phyloP scores from a whole-genome alignment of 345 rosid genomes.

The Ceriops tagal region DNA sequence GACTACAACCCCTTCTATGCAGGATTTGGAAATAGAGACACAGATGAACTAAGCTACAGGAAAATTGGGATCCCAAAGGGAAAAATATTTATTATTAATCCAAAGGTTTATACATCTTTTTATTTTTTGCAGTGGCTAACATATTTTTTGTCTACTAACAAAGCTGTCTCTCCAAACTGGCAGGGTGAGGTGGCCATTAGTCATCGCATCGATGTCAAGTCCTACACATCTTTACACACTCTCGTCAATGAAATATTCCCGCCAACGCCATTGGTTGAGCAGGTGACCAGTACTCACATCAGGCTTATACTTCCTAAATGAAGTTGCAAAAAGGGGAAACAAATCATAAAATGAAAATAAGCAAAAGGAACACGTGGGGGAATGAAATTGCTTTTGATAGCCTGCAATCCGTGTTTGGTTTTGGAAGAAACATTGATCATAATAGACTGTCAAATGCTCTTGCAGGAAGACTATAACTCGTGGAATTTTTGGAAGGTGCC shows the following conservation, averaged over 20 bases:
- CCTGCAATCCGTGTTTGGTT: not conserved
- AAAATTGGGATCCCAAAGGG: slow-evolving; percentile 94
- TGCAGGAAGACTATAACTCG: slow-evolving; percentile 80
- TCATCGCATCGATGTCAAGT: slow-evolving; percentile 63
- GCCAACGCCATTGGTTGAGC: slow-evolving; percentile 71
- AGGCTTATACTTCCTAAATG: not conserved
- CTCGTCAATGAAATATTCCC: slow-evolving; percentile 94
- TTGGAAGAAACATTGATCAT: no score
- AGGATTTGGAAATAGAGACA: slow-evolving; percentile 90
- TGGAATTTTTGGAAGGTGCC: slow-evolving; percentile 90
- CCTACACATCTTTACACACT: slow-evolving; percentile 83
- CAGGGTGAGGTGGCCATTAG: slow-evolving; percentile 95
- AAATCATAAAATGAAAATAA: not conserved
- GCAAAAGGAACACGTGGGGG: not conserved
- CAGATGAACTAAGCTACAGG: slow-evolving; percentile 83
- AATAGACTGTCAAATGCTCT: not conserved
- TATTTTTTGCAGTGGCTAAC: not conserved
- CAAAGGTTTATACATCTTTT: slow-evolving; percentile 47
- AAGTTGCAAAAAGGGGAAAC: not conserved
- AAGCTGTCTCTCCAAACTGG: slow-evolving; percentile 2
- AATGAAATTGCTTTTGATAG: not conserved
- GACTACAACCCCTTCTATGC: slow-evolving; percentile 93
- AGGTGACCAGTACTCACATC: slow-evolving; percentile 36
- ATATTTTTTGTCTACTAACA: not conserved
- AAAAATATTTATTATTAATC: slow-evolving; percentile 86